phyloP scores from a whole-genome alignment of 371 early-diverging fungal genomes.

The Rhizopus sp. region DNA sequence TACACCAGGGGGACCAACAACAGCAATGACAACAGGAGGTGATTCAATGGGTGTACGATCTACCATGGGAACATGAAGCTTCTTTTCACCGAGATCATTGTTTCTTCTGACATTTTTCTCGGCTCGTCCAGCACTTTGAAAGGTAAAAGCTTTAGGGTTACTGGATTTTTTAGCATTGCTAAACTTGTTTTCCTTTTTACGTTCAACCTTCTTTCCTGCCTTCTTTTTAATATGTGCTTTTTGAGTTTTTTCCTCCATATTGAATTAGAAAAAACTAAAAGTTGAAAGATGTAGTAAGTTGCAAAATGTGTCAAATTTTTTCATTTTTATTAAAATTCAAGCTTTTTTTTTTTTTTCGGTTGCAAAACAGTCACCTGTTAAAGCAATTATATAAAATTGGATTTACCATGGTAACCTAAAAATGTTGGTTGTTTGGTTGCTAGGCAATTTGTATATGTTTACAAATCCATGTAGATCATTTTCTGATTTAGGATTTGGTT shows the following conservation, averaged over 20 bases:
- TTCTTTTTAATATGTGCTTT: constrained; percentile 85
- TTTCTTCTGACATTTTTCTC: constrained; percentile 83
- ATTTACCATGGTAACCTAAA: too few species aligned
- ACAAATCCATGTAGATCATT: too few species aligned
- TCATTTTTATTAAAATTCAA: too few species aligned
- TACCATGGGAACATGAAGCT: constrained; percentile 93
- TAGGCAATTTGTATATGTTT: too few species aligned
- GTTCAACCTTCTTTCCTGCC: constrained; percentile 86
- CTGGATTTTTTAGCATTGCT: constrained; percentile 75
- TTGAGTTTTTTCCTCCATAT: constrained; percentile 64
- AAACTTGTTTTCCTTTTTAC: constrained; percentile 68
- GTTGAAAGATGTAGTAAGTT: not conserved
- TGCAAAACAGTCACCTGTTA: too few species aligned
- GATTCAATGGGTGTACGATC: constrained; percentile 92
- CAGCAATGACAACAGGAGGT: constrained; percentile 92
- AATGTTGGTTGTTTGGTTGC: too few species aligned
- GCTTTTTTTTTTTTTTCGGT: too few species aligned
- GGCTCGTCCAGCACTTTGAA: constrained; percentile 74
- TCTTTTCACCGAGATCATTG: constrained; percentile 85
- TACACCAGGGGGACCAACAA: constrained; percentile 95
- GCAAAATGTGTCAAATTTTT: too few species aligned
- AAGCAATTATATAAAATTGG: too few species aligned
- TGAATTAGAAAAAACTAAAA: constrained; percentile 6
- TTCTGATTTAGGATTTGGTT: too few species aligned
- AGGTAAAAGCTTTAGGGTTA: constrained; percentile 93